phyloP scores from a whole-genome alignment of 2,329 filamentous ascomycete species.

The Knufia fluminis region DNA sequence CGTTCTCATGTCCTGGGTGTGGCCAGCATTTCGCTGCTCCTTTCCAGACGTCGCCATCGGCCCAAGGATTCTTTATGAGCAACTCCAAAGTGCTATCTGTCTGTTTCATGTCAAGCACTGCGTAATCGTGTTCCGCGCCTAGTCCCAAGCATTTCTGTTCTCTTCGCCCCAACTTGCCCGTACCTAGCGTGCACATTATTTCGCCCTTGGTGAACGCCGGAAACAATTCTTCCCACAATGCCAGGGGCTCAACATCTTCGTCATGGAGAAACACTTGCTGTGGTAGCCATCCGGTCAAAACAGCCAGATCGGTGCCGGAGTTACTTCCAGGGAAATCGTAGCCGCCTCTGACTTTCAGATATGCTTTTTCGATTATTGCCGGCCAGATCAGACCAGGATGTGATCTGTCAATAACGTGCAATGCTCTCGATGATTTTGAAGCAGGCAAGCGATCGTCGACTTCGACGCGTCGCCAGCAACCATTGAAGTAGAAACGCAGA shows the following conservation, averaged over 20 bases:
- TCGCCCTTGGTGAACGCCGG: slow-evolving; percentile 67
- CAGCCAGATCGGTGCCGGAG: slow-evolving; percentile 88
- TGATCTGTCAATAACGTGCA: slow-evolving; percentile 80
- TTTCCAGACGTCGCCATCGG: slow-evolving; percentile 49
- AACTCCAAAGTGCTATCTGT: slow-evolving; percentile 55
- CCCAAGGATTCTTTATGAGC: slow-evolving; percentile 94
- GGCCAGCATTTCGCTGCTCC: slow-evolving; percentile 21
- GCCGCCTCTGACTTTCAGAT: slow-evolving; percentile 86
- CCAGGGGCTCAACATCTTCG: slow-evolving; percentile 66
- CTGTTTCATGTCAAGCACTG: slow-evolving; percentile 69
- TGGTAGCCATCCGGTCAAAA: slow-evolving; percentile 90
- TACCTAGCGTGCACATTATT: slow-evolving; percentile 82
- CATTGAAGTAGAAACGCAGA: slow-evolving; percentile 90
- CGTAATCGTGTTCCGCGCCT: slow-evolving; percentile 88
- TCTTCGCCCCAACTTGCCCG: slow-evolving; percentile 65
- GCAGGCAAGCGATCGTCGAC: slow-evolving; percentile 82
- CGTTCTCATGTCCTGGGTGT: slow-evolving; percentile 11
- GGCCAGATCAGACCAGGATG: slow-evolving; percentile 83
- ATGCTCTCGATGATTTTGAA: slow-evolving; percentile 62
- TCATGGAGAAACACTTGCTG: slow-evolving; percentile 89
- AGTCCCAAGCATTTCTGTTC: slow-evolving; percentile 76
- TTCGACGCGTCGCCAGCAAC: slow-evolving; percentile 74
- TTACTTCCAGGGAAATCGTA: slow-evolving; percentile 98
- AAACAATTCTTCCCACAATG: slow-evolving; percentile 69
- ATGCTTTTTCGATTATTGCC: slow-evolving; percentile 88